Evolutionary conservation across 2,329 filamentous ascomycete species (phyloP).

Genomic region (Paraphoma chrysanthemicola): DNA sequence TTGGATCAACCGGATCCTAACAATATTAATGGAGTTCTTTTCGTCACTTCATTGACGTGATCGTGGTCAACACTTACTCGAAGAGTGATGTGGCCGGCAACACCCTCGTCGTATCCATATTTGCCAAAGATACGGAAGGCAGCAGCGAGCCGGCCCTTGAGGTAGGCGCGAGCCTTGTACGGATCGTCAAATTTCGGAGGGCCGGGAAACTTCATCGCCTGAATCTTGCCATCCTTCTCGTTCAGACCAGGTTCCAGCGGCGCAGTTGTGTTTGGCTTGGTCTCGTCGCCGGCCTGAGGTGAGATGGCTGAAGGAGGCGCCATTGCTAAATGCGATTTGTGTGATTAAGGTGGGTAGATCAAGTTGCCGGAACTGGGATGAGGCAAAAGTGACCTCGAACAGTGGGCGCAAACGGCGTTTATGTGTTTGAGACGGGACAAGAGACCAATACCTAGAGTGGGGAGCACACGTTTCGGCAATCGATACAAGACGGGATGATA

Average conservation of each 20-base stretch:
- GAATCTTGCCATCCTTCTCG: slow-evolving; percentile 30
- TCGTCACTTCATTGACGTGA: neutral
- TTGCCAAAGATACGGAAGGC: slow-evolving; percentile 50
- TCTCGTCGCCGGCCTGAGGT: slow-evolving; percentile 28
- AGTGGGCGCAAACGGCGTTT: neutral
- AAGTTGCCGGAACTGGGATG: neutral
- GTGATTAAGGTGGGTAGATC: neutral
- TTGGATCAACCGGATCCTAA: slow-evolving; percentile 63
- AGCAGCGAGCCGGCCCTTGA: slow-evolving; percentile 48
- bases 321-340: slow-evolving; percentile 7
- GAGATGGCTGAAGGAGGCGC: slow-evolving; percentile 43
- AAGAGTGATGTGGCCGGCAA: slow-evolving; percentile 69
- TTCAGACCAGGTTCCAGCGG: slow-evolving; percentile 43
- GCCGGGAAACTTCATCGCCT: slow-evolving; percentile 32
- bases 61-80: slow-evolving; percentile 45
- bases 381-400: neutral
- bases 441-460: neutral
- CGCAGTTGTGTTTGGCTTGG: slow-evolving; percentile 35
- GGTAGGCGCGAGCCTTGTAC: slow-evolving; percentile 46
- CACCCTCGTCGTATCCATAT: slow-evolving; percentile 51
- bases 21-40: slow-evolving; percentile 3
- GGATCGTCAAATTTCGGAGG: slow-evolving; percentile 47
- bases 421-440: neutral
- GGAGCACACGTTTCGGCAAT: neutral
- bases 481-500: neutral